Conservation (phyloP, 345 rosid genomes). For the Lepidium africanum region DNA sequence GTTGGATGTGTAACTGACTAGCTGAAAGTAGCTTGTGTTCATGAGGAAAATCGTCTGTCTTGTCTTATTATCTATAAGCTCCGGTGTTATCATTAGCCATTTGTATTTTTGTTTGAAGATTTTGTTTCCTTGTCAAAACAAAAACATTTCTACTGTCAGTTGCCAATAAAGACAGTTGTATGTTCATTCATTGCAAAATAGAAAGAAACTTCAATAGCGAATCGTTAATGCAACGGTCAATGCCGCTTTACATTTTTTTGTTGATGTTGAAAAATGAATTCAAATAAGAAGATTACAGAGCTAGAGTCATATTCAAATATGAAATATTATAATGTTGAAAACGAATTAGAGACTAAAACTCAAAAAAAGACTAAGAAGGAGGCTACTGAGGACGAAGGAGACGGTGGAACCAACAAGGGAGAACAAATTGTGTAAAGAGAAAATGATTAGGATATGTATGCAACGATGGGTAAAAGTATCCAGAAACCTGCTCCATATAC, state of each 20-base stretch:
- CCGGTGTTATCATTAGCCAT: no score
- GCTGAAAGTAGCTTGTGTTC: slow-evolving; percentile 44
- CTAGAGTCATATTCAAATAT: neutral
- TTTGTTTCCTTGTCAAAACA: no score
- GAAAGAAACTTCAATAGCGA: no score
- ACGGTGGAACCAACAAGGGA: slow-evolving; percentile 6
- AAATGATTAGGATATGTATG: neutral
- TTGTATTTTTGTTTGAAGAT: no score
- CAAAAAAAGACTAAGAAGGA: neutral
- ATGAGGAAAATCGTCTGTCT: slow-evolving; percentile 45
- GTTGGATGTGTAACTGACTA: slow-evolving; percentile 78
- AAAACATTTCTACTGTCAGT: no score
- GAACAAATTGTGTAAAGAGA: slow-evolving; percentile 9
- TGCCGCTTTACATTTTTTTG: no score
- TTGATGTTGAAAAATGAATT: no score
- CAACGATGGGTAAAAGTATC: neutral
- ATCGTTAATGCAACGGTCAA: no score
- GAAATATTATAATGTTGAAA: neutral
- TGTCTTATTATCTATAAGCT: no score
- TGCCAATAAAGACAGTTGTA: no score
- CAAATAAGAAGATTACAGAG: neutral
- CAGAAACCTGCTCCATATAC: neutral
- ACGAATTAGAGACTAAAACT: no score
- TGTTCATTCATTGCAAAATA: no score
- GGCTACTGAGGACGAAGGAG: slow-evolving; percentile 4